These are phyloP conservation scores for Chrysoporthe cubensis DNA, from an alignment of 2,329 filamentous ascomycete genomes.

Conservation along the genomic window DNA sequence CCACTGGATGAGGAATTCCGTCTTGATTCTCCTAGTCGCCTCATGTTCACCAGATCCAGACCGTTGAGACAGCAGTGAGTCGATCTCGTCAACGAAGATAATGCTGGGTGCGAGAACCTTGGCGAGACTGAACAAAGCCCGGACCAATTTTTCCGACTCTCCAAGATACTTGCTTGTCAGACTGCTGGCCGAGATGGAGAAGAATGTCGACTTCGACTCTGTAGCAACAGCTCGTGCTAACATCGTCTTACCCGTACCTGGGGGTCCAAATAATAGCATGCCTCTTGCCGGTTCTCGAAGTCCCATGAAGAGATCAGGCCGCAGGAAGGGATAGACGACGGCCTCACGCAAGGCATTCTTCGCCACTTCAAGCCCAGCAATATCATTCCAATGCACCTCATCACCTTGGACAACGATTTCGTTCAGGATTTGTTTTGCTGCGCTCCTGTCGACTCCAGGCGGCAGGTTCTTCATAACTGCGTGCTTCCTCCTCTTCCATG, in stretches of 20 bases:
- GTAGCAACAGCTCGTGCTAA: conserved; percentile 92
- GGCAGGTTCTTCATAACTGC: conserved; percentile 77
- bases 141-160: conserved; percentile 94
- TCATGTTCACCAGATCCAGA: conserved; percentile 88
- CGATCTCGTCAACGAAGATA: conserved; percentile 98
- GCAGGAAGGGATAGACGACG: conserved; percentile 94
- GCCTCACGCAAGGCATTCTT: conserved; percentile 93
- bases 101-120: conserved; percentile 90
- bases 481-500: conserved; percentile 66
- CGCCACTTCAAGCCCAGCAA: conserved; percentile 86
- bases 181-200: conserved; percentile 93
- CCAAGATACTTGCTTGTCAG: conserved; percentile 95
- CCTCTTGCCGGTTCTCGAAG: conserved; percentile 90
- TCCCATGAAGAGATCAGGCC: conserved; percentile 94
- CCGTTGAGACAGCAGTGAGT: conserved; percentile 84
- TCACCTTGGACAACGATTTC: conserved; percentile 95
- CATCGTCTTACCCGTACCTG: conserved; percentile 99
- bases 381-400: conserved; percentile 91
- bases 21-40: conserved; percentile 91
- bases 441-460: conserved; percentile 76
- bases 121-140: conserved; percentile 87
- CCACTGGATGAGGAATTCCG: conserved; percentile 98
- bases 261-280: conserved; percentile 95
- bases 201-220: conserved; percentile 93
- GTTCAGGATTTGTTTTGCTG: conserved; percentile 91